phyloP scores from a whole-genome alignment of 1,284 basidiomycete genomes.

The Athelia psychrophila region DNA sequence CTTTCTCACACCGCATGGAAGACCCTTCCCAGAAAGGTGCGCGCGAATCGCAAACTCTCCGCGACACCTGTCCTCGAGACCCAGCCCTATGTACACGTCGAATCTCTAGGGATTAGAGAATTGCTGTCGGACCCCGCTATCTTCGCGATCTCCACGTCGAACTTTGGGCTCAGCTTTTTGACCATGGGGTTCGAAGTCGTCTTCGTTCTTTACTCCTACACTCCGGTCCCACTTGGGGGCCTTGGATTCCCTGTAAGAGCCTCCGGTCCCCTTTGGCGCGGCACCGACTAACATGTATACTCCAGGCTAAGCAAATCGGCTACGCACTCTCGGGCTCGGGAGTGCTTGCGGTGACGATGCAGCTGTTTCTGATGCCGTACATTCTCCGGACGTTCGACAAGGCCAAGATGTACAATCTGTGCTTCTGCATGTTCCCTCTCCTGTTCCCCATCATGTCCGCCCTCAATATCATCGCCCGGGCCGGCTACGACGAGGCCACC shows the following conservation, averaged over 20 bases:
- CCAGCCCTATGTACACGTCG: neutral
- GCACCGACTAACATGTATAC: slow-evolving; percentile 35
- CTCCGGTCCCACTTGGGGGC: slow-evolving; percentile 54
- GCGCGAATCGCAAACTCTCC: slow-evolving; percentile 13
- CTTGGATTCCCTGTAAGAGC: slow-evolving; percentile 51
- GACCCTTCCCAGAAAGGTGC: slow-evolving; percentile 44
- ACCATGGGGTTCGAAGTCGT: slow-evolving; percentile 62
- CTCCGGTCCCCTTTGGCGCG: slow-evolving; percentile 26
- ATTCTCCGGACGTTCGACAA: slow-evolving; percentile 42
- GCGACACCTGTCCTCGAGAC: slow-evolving; percentile 3
- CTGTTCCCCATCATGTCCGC: slow-evolving; percentile 42
- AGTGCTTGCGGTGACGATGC: slow-evolving; percentile 38
- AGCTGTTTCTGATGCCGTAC: slow-evolving; percentile 44
- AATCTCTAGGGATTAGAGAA: slow-evolving; percentile 25
- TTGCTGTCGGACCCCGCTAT: slow-evolving; percentile 51
- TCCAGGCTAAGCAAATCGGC: slow-evolving; percentile 59
- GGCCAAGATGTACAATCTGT: slow-evolving; percentile 41
- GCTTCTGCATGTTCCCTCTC: slow-evolving; percentile 46
- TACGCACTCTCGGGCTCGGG: slow-evolving; percentile 49
- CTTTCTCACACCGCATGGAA: slow-evolving; percentile 17
- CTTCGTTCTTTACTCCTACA: slow-evolving; percentile 68
- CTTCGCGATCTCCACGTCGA: slow-evolving; percentile 49
- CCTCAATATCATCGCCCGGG: slow-evolving; percentile 39
- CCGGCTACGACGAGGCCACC: slow-evolving; percentile 21
- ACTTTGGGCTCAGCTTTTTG: slow-evolving; percentile 53